Evolutionary conservation across 2,329 filamentous ascomycete genomes (phyloP).

Genomic region (Aspergillus latus): DNA sequence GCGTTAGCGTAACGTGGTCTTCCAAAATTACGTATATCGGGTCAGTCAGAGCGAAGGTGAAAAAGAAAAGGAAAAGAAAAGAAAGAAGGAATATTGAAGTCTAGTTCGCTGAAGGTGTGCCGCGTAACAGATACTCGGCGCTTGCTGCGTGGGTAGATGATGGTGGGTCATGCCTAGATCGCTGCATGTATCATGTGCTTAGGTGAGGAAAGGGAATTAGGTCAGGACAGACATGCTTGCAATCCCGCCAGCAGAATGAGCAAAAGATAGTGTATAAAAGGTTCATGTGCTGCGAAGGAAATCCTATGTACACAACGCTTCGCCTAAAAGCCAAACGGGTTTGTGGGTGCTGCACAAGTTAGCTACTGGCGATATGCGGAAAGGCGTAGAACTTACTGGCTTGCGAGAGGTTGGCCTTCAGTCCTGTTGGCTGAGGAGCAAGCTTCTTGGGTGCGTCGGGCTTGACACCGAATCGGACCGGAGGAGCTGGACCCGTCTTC

Average conservation of each 20-base stretch:
- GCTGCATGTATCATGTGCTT: constrained; percentile 16
- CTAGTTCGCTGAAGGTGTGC: constrained; percentile 25
- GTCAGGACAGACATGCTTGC: constrained; percentile 14
- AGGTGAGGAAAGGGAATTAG: constrained; percentile 10
- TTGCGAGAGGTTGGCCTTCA: constrained; percentile 85
- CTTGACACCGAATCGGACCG: constrained; percentile 82
- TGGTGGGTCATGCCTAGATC: constrained; percentile 12
- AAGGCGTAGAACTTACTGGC: constrained; percentile 74
- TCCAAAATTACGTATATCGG: constrained; percentile 18
- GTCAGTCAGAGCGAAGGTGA: not conserved
- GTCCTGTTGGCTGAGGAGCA: constrained; percentile 80
- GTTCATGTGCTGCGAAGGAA: constrained; percentile 25
- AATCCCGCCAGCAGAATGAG: constrained; percentile 20
- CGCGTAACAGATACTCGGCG: constrained; percentile 13
- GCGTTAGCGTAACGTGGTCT: constrained; percentile 3
- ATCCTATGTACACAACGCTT: constrained; percentile 30
- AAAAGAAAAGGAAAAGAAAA: not conserved
- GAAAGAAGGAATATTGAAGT: constrained; percentile 15
- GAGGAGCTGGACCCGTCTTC: constrained; percentile 80
- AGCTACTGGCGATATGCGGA: not conserved
- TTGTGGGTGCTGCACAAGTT: constrained; percentile 58
- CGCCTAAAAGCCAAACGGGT: constrained; percentile 67
- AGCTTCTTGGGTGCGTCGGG: constrained; percentile 71
- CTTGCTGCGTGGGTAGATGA: constrained; percentile 12
- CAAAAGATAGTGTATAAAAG: constrained; percentile 24